Conservation (phyloP, 768 basidiomycete genomes). For the Hirschioporus abietinus region DNA sequence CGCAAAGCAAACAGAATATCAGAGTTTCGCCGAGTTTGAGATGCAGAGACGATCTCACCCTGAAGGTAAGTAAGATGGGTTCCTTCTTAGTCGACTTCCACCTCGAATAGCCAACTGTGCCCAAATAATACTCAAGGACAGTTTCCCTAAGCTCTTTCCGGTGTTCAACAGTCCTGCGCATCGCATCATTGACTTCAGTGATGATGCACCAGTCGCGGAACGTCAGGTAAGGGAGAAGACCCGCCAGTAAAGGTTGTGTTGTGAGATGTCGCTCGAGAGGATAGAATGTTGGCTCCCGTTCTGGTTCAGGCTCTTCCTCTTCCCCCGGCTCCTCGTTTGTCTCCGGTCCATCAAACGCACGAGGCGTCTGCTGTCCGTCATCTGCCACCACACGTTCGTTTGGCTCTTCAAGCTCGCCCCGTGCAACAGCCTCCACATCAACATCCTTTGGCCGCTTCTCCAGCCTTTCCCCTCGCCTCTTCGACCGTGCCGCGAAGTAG, state of each 20-base stretch:
- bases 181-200: conserved; percentile 49
- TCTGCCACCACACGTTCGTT: neutral
- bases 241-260: conserved; percentile 44
- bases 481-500: conserved; percentile 35
- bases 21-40: neutral
- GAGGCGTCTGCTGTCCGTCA: neutral
- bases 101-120: conserved; percentile 63
- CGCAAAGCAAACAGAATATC: neutral
- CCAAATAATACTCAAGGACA: conserved; percentile 63
- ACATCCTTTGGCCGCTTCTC: conserved; percentile 33
- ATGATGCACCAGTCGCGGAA: conserved; percentile 70
- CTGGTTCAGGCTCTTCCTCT: conserved; percentile 13
- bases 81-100: conserved; percentile 52
- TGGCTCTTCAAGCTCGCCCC: conserved; percentile 12
- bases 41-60: conserved; percentile 37
- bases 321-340: conserved; percentile 16
- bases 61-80: conserved; percentile 55
- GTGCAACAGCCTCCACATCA: conserved; percentile 26
- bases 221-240: conserved; percentile 55
- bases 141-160: conserved; percentile 50
- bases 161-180: conserved; percentile 45
- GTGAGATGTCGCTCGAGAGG: conserved; percentile 54
- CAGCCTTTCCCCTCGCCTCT: conserved; percentile 28
- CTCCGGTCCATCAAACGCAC: conserved; percentile 16
- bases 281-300: conserved; percentile 29